Evolutionary conservation across 352 stramenopile genomes (phyloP), one percentile per base, ranked within the genome.

Genomic region (Aphanomyces astaci): DNA sequence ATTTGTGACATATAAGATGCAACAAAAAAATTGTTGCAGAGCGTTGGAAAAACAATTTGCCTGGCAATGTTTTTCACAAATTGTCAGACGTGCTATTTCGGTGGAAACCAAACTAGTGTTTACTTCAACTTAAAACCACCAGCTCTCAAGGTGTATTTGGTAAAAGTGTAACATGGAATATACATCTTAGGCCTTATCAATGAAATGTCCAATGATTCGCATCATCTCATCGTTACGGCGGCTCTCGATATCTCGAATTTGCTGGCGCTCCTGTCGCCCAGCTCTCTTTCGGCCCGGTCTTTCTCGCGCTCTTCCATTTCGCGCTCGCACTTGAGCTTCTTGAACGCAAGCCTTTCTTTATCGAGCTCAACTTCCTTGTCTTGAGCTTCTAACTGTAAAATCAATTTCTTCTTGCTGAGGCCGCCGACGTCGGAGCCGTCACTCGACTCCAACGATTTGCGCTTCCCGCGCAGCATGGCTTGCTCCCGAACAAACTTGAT

Each of bases 51-150:
- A 33, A 15, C 66, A 19, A 63, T 72, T 4, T 2, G 22, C 5
- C 25, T 69, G 2, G 48, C 49, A 9, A 72, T 69, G 67, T 51
- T 72, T 4, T 31, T 72, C 1, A 65, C 67, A 0, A 72, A 70
- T 45, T 72, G 67, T 30, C 49, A 70, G 28, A 55, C 27, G 3
- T 72, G 67, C 32, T 31, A 65, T 39, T 43, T 39, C 25, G 28
- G 30, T 11, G 49, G 59, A 3, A 72, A 70, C 40, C 67, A 72
- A 33, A 72, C 68, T 36, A 59, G 32, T 9, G 22, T 30, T n/a
- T 72, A 59, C 60, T 72, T 72, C 28, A 60, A 49, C 45, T 45
- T 71, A 43, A 19, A 36, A 11, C 55, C 65, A 9, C 55, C 65
- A 24, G 62, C 27, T 11, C 65, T 66, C 11, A 27, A 36, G 2